Evolutionary conservation across 129 eudicot genomes (phyloP).

Genomic region (Chrysanthemum seticuspe): DNA sequence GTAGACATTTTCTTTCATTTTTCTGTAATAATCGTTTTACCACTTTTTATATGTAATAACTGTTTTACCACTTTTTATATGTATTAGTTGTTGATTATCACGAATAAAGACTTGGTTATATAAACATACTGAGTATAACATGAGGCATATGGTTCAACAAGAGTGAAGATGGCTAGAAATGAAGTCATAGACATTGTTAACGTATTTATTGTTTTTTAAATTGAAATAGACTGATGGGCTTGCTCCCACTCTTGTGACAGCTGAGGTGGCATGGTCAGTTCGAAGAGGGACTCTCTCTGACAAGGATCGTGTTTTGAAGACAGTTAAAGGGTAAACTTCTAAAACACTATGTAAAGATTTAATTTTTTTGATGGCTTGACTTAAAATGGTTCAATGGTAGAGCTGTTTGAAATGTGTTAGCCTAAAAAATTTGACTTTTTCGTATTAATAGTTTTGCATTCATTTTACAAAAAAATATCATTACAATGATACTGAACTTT

Average conservation of each 20-base stretch:
- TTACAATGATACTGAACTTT: too few relatives aligned
- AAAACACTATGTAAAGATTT: neutral
- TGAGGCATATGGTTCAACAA: slow-evolving; percentile 93
- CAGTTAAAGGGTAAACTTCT: slow-evolving; percentile 83
- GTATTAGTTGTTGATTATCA: neutral
- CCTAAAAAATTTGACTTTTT: too few relatives aligned
- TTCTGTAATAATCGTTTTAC: neutral
- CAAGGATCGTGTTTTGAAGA: slow-evolving; percentile 81
- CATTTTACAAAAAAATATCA: too few relatives aligned
- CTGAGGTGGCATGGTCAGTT: slow-evolving; percentile 96
- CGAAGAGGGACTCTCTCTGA: slow-evolving; percentile 85
- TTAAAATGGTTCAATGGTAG: too few relatives aligned
- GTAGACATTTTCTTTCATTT: slow-evolving; percentile 22
- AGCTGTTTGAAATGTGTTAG: too few relatives aligned
- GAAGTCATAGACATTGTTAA: slow-evolving; percentile 92
- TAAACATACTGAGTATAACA: slow-evolving; percentile 18
- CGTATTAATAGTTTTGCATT: too few relatives aligned
- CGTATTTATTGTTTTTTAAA: slow-evolving; percentile 31
- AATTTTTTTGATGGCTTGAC: too few relatives aligned
- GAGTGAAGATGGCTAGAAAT: slow-evolving; percentile 80
- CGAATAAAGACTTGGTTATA: neutral
- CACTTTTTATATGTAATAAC: neutral
- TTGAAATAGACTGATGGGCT: slow-evolving; percentile 56
- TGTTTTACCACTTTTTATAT: neutral
- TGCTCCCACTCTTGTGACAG: slow-evolving; percentile 73